Percentiles rank a stretch among this genome's conserved stretches.
phyloP scores from a whole-genome alignment of 2,329 filamentous ascomycete species.

The Pyrenophora tritici-repentis region DNA sequence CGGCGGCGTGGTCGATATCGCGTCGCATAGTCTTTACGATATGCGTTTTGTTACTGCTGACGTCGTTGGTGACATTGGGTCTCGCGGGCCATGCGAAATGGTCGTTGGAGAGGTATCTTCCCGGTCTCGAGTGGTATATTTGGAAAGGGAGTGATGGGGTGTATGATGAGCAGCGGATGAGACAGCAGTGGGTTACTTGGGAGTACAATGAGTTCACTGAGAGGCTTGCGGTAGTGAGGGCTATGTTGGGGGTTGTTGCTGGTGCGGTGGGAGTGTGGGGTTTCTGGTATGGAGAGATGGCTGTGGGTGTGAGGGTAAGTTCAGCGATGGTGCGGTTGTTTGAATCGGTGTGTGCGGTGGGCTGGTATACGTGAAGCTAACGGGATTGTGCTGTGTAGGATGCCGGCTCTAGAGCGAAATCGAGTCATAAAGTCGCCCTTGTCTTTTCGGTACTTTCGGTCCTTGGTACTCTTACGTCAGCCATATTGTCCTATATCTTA shows the following conservation, averaged over 20 bases:
- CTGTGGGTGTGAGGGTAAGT: background rate
- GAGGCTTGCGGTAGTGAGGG: background rate
- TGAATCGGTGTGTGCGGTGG: no score
- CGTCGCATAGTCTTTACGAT: background rate
- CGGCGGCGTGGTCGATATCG: background rate
- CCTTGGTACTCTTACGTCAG: background rate
- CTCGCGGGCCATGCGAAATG: constrained; percentile 1
- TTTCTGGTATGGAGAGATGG: background rate
- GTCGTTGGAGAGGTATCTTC: background rate
- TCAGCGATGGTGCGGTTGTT: background rate
- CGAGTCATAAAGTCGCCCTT: background rate
- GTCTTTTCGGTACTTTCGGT: background rate
- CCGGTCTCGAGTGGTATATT: background rate
- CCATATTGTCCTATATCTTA: background rate
- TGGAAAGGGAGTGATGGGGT: background rate
- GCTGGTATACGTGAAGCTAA: no score
- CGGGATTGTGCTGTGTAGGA: background rate
- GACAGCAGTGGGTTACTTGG: background rate
- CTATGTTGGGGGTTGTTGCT: background rate
- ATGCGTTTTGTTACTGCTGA: background rate
- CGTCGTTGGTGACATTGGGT: background rate
- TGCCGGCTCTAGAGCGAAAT: background rate
- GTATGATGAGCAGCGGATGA: background rate
- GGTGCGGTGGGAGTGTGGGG: background rate
- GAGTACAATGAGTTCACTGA: background rate